A percentile compares a stretch with the other conserved stretches of the same genome.
Evolutionary conservation across 2,329 filamentous ascomycete genomes (phyloP).

Genomic region (Pseudogymnoascus sp.): DNA sequence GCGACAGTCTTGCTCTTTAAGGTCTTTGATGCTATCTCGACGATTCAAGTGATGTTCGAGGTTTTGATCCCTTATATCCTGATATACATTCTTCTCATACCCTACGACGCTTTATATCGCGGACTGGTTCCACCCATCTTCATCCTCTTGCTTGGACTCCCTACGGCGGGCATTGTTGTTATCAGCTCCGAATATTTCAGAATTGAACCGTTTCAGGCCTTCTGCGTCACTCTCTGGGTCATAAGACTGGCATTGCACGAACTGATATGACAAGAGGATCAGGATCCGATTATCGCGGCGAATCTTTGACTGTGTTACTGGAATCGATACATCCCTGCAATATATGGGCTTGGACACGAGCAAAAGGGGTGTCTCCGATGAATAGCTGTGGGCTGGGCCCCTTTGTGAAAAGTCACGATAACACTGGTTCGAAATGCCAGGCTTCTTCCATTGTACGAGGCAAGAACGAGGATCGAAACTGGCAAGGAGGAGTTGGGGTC

Average conservation of each 20-base stretch:
- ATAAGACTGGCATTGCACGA: not conserved
- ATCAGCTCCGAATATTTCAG: not conserved
- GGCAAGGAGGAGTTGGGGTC: not conserved
- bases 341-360: no score
- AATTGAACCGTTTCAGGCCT: not conserved
- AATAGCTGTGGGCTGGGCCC: not conserved
- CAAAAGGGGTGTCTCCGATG: not conserved
- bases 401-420: not conserved
- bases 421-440: not conserved
- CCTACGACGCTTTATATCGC: not conserved
- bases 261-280: not conserved
- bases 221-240: not conserved
- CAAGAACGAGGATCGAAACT: not conserved
- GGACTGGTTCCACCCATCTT: not conserved
- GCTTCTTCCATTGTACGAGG: not conserved
- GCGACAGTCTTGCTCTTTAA: not conserved
- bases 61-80: not conserved
- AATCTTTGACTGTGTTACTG: no score
- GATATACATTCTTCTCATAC: not conserved
- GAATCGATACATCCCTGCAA: no score
- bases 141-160: not conserved
- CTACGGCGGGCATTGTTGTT: not conserved
- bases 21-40: not conserved
- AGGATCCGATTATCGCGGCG: not conserved
- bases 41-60: not conserved